These are phyloP conservation scores for Tolypocladium amazonense DNA, from an alignment of 2,329 filamentous ascomycete genomes.

Conservation along the genomic window DNA sequence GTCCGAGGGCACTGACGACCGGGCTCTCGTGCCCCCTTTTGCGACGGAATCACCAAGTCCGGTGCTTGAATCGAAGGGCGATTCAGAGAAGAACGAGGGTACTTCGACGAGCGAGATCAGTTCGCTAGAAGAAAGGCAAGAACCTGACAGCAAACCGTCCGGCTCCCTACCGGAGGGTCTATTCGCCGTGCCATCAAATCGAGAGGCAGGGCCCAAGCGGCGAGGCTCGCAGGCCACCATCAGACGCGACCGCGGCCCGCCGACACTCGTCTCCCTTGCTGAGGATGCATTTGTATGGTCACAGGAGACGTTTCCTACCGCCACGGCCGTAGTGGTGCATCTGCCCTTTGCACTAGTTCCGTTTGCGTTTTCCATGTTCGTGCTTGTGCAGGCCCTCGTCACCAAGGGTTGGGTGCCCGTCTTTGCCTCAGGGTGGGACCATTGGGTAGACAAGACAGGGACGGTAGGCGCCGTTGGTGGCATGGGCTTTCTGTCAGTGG, in stretches of 20 bases:
- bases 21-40: slow-evolving; percentile 1
- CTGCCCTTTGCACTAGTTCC: slow-evolving; percentile 59
- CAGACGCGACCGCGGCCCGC: slow-evolving; percentile 5
- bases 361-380: slow-evolving; percentile 65
- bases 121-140: slow-evolving; percentile 4
- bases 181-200: background rate
- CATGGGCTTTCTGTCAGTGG: slow-evolving; percentile 62
- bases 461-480: slow-evolving; percentile 58
- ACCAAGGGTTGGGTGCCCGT: slow-evolving; percentile 67
- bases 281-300: slow-evolving; percentile 41
- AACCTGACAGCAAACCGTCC: background rate
- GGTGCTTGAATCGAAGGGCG: background rate
- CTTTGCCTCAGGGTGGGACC: slow-evolving; percentile 63
- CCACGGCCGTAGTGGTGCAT: slow-evolving; percentile 52
- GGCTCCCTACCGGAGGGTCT: background rate
- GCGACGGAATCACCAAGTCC: slow-evolving; percentile 1
- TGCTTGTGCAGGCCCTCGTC: slow-evolving; percentile 61
- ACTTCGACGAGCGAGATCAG: slow-evolving; percentile 2
- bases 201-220: background rate
- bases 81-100: background rate
- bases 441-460: slow-evolving; percentile 60
- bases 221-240: background rate
- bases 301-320: slow-evolving; percentile 62
- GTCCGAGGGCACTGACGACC: slow-evolving; percentile 7
- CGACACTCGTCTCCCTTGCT: slow-evolving; percentile 42